Base-by-base conservation (phyloP, 768 basidiomycete genomes). In the Imleria badia region DNA sequence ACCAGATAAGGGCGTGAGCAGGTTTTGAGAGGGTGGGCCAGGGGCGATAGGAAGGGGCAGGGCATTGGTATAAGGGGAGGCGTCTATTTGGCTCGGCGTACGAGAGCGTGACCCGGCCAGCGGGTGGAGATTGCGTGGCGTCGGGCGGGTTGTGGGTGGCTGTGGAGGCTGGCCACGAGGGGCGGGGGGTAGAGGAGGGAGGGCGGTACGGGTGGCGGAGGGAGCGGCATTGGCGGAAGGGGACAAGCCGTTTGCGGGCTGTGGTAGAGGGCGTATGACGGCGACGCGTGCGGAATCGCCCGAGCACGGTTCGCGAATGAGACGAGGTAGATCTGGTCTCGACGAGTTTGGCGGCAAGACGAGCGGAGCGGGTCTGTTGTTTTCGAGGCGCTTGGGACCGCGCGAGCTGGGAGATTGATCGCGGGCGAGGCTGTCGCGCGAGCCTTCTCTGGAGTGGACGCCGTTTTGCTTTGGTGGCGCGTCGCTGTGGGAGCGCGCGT, bases 321-420 rank as follows among this genome's bases (percentile, higher is more conserved):
- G 75, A 19, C 83, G 83, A 7, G 92, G 92, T 1, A 94, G 81
- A 65, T 87, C 86, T 15, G 76, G 73, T 38, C 84, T 75, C 5
- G 75, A 75, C 12, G 77, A 67, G 54, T 78, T 78, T 1, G 78
- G 77, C 17, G 81, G 78, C 11, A 96, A 77, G 60, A 88, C 83
- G n/a, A 96, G 75, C 0, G 94, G 93, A 0, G 93, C 87, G 5
- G 93, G 94, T 55, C 93, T 75, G 38, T 77, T 80, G 48, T 75
- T 81, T 60, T 88, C 82, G 26, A 83, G 75, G 22, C 83, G 77
- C 57, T 83, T 77, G 30, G 71, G 69, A 15, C 67, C 70, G 43
- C 69, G 69, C 17, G 70, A 70, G 5, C 55, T 62, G 20, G 74
- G 65, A 1, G 70, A 66, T 5, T 63, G 23, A 3, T 62, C 66